These are phyloP conservation scores for Podospora australis DNA, from an alignment of 495 filamentous ascomycete genomes.

Conservation along the genomic window DNA sequence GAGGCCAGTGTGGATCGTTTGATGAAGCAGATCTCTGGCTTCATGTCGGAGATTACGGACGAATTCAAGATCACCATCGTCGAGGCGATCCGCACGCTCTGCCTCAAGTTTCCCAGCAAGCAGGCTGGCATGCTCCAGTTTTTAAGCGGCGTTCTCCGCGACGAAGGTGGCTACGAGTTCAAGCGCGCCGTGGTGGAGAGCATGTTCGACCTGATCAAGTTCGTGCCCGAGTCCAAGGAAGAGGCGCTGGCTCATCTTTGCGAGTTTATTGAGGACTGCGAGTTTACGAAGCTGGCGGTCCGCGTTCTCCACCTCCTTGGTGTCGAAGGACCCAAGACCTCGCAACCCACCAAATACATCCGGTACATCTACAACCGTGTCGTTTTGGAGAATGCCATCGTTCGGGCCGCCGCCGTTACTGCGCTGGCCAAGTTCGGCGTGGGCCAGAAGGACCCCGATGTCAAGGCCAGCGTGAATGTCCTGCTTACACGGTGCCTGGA, in stretches of 20 bases:
- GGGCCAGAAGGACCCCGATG: conserved; percentile 90
- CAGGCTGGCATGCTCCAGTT: conserved; percentile 97
- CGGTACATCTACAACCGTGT: conserved; percentile 99
- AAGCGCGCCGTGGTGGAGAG: conserved; percentile 97
- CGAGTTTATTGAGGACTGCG: conserved; percentile 99
- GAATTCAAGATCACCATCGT: conserved; percentile 99
- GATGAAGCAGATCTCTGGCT: conserved; percentile 96
- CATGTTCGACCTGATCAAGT: conserved; percentile 99
- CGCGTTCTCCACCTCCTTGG: conserved; percentile 90
- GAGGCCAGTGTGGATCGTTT: conserved; percentile 93
- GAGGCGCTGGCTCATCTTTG: conserved; percentile 94
- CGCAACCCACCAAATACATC: conserved; percentile 96
- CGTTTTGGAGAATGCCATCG: conserved; percentile 92
- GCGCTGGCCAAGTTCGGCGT: conserved; percentile 96
- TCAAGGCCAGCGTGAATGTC: conserved; percentile 90
- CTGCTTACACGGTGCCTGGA: conserved; percentile 90
- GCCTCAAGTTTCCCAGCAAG: conserved; percentile 96
- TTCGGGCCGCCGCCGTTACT: conserved; percentile 91
- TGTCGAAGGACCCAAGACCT: conserved; percentile 89
- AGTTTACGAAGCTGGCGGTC: conserved; percentile 97
- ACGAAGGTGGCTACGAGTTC: conserved; percentile 98
- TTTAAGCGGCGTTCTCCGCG: conserved; percentile 86
- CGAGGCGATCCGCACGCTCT: conserved; percentile 91
- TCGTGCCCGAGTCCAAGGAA: conserved; percentile 95
- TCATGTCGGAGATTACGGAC: conserved; percentile 97